phyloP scores from a whole-genome alignment of 2,329 filamentous ascomycete genomes.

The Clathrospora elynae region DNA sequence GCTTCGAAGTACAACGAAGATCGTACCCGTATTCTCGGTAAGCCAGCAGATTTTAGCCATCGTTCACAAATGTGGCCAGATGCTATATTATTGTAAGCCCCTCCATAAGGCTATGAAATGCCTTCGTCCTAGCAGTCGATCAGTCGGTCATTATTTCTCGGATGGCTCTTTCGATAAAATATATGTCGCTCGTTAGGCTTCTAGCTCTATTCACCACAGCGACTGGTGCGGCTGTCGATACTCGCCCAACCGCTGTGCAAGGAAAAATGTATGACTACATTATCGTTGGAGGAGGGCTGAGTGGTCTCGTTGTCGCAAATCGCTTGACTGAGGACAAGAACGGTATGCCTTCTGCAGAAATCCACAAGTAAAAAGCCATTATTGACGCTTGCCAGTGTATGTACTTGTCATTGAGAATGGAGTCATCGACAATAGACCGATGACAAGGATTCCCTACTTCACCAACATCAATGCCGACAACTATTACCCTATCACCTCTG shows the following conservation, averaged over 20 bases:
- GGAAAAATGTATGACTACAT: slow-evolving; percentile 22
- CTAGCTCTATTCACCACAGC: background rate
- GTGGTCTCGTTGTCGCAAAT: slow-evolving; percentile 26
- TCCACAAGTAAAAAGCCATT: background rate
- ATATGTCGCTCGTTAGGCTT: background rate
- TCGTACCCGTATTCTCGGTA: no score
- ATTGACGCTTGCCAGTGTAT: slow-evolving; percentile 7
- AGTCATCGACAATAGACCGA: slow-evolving; percentile 13
- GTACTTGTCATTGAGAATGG: slow-evolving; percentile 28
- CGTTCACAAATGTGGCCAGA: no score
- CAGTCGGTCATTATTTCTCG: background rate
- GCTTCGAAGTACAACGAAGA: no score
- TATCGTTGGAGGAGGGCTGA: slow-evolving; percentile 28
- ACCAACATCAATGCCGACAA: slow-evolving; percentile 18
- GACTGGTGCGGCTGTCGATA: background rate
- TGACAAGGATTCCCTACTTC: slow-evolving; percentile 13
- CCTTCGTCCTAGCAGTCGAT: no score
- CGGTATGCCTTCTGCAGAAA: slow-evolving; percentile 1
- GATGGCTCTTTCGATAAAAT: background rate
- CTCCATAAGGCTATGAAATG: no score
- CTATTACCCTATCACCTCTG: slow-evolving; percentile 19
- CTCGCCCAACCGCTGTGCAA: background rate
- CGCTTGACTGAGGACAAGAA: slow-evolving; percentile 20
- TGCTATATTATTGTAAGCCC: no score
- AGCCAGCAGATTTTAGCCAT: no score